phyloP scores from a whole-genome alignment of 805 yeast genomes.

The Nakazawaea wyomingensis region DNA sequence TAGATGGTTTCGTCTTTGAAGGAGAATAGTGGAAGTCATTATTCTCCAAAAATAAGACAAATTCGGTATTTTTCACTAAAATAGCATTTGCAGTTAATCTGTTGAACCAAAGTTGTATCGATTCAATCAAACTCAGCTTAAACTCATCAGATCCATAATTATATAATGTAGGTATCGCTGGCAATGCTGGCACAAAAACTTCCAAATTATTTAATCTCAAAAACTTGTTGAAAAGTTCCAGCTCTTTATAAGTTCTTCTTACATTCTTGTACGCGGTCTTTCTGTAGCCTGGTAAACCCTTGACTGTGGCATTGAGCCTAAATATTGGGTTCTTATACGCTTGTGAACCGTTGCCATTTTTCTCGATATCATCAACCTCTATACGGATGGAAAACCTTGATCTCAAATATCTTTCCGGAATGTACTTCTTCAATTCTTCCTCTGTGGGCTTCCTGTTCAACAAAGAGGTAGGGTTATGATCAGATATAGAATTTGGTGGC shows the following conservation, averaged over 20 bases:
- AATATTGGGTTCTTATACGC: conserved; percentile 77
- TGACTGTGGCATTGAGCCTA: conserved; percentile 54
- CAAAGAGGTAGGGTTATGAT: conserved; percentile 14
- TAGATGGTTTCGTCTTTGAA: conserved; percentile 33
- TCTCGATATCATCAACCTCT: conserved; percentile 65
- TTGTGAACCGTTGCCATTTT: conserved; percentile 43
- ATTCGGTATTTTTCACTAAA: conserved; percentile 81
- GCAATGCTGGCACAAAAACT: conserved; percentile 88
- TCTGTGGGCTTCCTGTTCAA: conserved; percentile 26
- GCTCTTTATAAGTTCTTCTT: conserved; percentile 76
- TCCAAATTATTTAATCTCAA: conserved; percentile 80
- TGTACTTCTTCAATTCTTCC: conserved; percentile 36
- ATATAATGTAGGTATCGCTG: conserved; percentile 67
- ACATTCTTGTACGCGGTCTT: conserved; percentile 65
- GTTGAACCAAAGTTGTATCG: conserved; percentile 84
- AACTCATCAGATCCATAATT: conserved; percentile 87
- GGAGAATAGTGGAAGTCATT: conserved; percentile 33
- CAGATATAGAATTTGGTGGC: background rate
- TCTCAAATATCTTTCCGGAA: conserved; percentile 47
- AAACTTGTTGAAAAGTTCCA: conserved; percentile 70
- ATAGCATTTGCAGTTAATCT: conserved; percentile 70
- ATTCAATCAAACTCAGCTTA: conserved; percentile 43
- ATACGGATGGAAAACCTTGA: conserved; percentile 39
- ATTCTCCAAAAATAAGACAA: conserved; percentile 57
- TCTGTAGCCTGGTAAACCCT: conserved; percentile 70